Conservation (phyloP, 73 alveolate genomes). For the Urostyla sp. region DNA sequence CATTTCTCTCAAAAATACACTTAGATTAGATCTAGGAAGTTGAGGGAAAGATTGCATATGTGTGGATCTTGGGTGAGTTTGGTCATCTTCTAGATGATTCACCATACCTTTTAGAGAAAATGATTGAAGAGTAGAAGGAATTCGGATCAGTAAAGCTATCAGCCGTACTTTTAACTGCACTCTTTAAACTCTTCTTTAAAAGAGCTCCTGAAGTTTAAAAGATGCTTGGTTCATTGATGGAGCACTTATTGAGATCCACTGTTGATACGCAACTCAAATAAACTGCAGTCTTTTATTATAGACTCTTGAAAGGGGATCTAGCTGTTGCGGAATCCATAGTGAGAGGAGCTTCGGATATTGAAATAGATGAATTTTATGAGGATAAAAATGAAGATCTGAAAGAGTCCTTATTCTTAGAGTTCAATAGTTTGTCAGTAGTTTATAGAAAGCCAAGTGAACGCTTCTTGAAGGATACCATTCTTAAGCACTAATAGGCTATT, state of each 20-base stretch:
- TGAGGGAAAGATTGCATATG: slow-evolving; percentile 82
- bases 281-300: slow-evolving; percentile 82
- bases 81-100: slow-evolving; percentile 82
- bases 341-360: background rate
- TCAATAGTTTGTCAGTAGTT: slow-evolving; percentile 66
- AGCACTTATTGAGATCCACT: slow-evolving; percentile 62
- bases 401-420: slow-evolving; percentile 63
- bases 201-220: slow-evolving; percentile 87
- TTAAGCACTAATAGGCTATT: slow-evolving; percentile 33
- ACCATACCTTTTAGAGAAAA: slow-evolving; percentile 86
- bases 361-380: slow-evolving; percentile 59
- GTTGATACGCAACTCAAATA: slow-evolving; percentile 78
- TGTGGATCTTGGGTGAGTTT: slow-evolving; percentile 89
- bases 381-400: slow-evolving; percentile 53
- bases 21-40: slow-evolving; percentile 58
- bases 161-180: slow-evolving; percentile 69
- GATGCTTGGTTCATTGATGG: slow-evolving; percentile 76
- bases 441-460: slow-evolving; percentile 66
- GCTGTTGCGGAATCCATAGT: slow-evolving; percentile 63
- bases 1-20: slow-evolving; percentile 44
- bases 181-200: slow-evolving; percentile 76
- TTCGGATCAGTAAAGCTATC: slow-evolving; percentile 61
- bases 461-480: slow-evolving; percentile 55
- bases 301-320: slow-evolving; percentile 65
- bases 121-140: slow-evolving; percentile 83